Evolutionary conservation across 495 filamentous ascomycete genomes (phyloP).

Genomic region (Daldinia grandis): DNA sequence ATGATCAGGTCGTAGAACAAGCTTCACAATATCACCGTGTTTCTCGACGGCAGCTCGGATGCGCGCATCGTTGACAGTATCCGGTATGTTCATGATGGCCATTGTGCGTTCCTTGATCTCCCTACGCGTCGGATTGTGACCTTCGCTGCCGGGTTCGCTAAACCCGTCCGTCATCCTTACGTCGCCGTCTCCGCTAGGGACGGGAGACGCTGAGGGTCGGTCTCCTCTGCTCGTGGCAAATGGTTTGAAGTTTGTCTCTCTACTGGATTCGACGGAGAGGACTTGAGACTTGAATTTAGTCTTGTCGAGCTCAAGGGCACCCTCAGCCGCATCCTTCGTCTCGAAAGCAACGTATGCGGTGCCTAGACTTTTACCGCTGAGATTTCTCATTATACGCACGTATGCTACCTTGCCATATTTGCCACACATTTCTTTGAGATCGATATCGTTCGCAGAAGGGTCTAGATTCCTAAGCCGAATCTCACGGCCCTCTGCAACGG

Average conservation of each 20-base stretch:
- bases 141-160: slow-evolving; percentile 32
- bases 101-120: slow-evolving; percentile 64
- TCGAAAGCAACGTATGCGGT: slow-evolving; percentile 80
- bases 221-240: slow-evolving; percentile 48
- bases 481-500: slow-evolving; percentile 85
- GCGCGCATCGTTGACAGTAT: slow-evolving; percentile 75
- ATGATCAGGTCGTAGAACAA: slow-evolving; percentile 75
- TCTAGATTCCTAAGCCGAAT: slow-evolving; percentile 82
- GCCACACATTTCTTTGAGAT: slow-evolving; percentile 73
- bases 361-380: slow-evolving; percentile 73
- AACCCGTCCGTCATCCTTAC: slow-evolving; percentile 42
- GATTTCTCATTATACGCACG: slow-evolving; percentile 68
- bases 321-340: slow-evolving; percentile 73
- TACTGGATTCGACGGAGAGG: slow-evolving; percentile 72
- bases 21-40: slow-evolving; percentile 70
- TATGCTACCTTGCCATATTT: slow-evolving; percentile 78
- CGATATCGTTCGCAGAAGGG: slow-evolving; percentile 68
- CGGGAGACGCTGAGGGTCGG: slow-evolving; percentile 50
- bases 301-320: slow-evolving; percentile 74
- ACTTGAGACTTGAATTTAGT: slow-evolving; percentile 73
- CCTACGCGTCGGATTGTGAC: slow-evolving; percentile 29
- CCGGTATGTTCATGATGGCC: slow-evolving; percentile 71
- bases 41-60: slow-evolving; percentile 70
- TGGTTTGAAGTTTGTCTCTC: slow-evolving; percentile 54
- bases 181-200: slow-evolving; percentile 40